Evolutionary conservation across 192 early-diverging fungal genomes (phyloP).

Genomic region (Haplosporangium gracile): DNA sequence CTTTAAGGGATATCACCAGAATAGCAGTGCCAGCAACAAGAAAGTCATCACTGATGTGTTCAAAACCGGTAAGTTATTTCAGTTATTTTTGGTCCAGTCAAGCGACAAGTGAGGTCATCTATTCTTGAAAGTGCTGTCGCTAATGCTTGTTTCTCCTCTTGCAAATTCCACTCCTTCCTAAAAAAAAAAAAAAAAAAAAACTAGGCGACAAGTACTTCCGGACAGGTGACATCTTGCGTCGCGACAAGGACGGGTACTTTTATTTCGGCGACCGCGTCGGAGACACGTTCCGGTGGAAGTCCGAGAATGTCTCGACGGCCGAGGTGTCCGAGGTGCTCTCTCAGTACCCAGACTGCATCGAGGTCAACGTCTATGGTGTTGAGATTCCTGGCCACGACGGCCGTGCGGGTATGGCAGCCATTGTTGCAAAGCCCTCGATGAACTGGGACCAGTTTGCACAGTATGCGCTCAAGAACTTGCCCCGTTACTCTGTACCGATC

Average conservation of each 20-base stretch:
- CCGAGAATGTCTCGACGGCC: slow-evolving; percentile 69
- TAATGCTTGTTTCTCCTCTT: neutral
- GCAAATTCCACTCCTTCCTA: neutral
- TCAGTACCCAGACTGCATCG: slow-evolving; percentile 64
- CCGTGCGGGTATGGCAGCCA: slow-evolving; percentile 77
- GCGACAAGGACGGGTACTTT: slow-evolving; percentile 64
- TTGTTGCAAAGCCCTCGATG: slow-evolving; percentile 59
- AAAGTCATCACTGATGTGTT: slow-evolving; percentile 70
- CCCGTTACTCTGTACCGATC: slow-evolving; percentile 74
- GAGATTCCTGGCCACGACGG: slow-evolving; percentile 71
- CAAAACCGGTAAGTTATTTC: slow-evolving; percentile 50
- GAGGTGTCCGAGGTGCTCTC: slow-evolving; percentile 75
- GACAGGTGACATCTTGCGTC: slow-evolving; percentile 73
- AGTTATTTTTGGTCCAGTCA: neutral
- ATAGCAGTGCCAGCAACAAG: slow-evolving; percentile 64
- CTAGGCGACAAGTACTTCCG: slow-evolving; percentile 68
- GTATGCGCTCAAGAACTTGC: slow-evolving; percentile 60
- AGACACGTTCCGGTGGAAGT: slow-evolving; percentile 83
- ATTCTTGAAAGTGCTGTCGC: neutral
- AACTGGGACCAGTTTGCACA: slow-evolving; percentile 48
- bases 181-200: neutral
- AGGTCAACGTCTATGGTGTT: slow-evolving; percentile 78
- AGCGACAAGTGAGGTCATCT: neutral
- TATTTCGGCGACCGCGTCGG: slow-evolving; percentile 79
- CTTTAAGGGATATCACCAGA: slow-evolving; percentile 64